Conservation (phyloP, 345 rosid genomes). For the Hevea brasiliensis region DNA sequence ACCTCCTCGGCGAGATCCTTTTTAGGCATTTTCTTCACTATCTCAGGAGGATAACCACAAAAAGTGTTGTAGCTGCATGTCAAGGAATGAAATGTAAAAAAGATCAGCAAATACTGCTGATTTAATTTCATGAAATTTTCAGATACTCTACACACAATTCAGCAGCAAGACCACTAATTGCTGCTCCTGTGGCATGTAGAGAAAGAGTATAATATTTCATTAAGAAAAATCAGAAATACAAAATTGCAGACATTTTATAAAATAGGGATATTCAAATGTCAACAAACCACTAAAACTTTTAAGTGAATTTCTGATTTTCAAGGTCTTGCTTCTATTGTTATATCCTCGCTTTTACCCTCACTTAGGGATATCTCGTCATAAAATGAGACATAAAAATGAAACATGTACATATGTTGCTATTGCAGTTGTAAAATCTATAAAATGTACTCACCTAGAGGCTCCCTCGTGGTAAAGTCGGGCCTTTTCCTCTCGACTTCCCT, state of each 20-base stretch:
- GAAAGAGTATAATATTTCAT: background rate
- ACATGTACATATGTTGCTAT: background rate
- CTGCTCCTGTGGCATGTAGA: background rate
- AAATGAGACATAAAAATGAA: background rate
- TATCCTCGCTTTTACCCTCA: background rate
- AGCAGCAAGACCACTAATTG: background rate
- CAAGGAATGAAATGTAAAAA: background rate
- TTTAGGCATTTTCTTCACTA: conserved; percentile 95
- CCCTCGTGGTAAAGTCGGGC: conserved; percentile 71
- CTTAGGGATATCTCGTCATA: background rate
- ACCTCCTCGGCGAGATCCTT: conserved; percentile 98
- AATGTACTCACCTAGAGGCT: conserved; percentile 61
- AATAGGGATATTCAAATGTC: background rate
- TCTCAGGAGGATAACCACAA: conserved; percentile 89
- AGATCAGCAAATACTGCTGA: background rate
- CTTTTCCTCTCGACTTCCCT: conserved; percentile 92
- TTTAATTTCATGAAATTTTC: background rate
- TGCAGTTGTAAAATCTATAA: background rate
- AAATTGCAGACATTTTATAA: background rate
- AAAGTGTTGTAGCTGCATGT: conserved; percentile 84
- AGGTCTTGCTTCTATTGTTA: background rate
- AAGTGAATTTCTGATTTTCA: background rate
- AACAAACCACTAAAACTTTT: background rate
- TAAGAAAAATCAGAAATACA: background rate
- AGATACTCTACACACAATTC: background rate